phyloP scores from a whole-genome alignment of 208 protist species.

The Leishmania guyanensis region DNA sequence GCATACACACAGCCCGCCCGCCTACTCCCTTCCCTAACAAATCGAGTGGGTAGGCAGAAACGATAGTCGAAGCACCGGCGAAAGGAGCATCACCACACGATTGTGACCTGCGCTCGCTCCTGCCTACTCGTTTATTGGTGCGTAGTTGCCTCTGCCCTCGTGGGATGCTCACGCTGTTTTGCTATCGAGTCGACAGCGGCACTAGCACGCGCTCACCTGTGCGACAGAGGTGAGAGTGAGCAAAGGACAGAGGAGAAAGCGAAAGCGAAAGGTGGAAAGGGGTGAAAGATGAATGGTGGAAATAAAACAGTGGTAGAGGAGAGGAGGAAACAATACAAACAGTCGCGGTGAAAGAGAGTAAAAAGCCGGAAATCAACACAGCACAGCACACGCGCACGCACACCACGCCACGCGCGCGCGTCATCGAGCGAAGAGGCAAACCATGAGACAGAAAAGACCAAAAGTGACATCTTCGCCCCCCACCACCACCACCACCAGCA shows the following conservation, averaged over 20 bases:
- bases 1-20: not conserved
- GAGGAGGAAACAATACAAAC: not conserved
- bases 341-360: not conserved
- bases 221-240: not conserved
- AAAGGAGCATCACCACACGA: not conserved
- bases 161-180: not conserved
- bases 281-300: not conserved
- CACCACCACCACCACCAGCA: not conserved
- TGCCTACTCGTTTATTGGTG: not conserved
- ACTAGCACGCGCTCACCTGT: not conserved
- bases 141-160: not conserved
- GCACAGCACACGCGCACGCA: not conserved
- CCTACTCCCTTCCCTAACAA: not conserved
- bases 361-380: not conserved
- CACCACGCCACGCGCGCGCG: not conserved
- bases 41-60: not conserved
- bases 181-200: not conserved
- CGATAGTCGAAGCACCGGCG: not conserved
- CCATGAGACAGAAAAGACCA: not conserved
- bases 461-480: not conserved
- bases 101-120: not conserved
- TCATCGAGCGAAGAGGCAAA: not conserved
- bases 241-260: not conserved
- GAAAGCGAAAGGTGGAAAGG: constrained; percentile 7
- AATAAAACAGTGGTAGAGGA: not conserved